These are phyloP conservation scores for Cinnamomum micranthum DNA, from an alignment of 164 flowering plant genomes.

Conservation along the genomic window DNA sequence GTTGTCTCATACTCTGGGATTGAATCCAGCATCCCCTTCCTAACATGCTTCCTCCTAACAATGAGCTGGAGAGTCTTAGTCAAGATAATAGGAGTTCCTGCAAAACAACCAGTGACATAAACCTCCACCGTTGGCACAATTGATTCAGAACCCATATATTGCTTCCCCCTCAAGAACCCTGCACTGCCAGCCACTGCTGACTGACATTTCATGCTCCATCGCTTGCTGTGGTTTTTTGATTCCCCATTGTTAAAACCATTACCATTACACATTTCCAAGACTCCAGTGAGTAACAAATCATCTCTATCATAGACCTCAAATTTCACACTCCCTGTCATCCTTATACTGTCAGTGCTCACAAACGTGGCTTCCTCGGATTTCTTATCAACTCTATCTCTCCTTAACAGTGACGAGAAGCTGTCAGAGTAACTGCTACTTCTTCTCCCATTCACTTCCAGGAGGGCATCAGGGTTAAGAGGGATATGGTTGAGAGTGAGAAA, in stretches of 20 bases:
- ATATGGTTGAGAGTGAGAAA: slow-evolving; percentile 64
- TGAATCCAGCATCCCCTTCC: slow-evolving; percentile 53
- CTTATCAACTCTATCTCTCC: slow-evolving; percentile 69
- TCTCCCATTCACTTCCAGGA: slow-evolving; percentile 70
- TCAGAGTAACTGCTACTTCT: slow-evolving; percentile 52
- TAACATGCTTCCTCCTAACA: slow-evolving; percentile 48
- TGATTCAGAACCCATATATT: slow-evolving; percentile 35
- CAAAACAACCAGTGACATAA: slow-evolving; percentile 70
- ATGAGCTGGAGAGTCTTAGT: slow-evolving; percentile 63
- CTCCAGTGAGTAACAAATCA: slow-evolving; percentile 64
- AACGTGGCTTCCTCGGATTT: slow-evolving; percentile 78
- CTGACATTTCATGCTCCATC: slow-evolving; percentile 71
- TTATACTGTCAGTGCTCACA: slow-evolving; percentile 72
- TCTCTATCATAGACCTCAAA: slow-evolving; percentile 70
- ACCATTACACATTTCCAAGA: slow-evolving; percentile 47
- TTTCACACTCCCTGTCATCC: slow-evolving; percentile 68
- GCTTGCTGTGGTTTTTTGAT: slow-evolving; percentile 28
- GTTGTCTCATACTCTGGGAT: slow-evolving; percentile 71
- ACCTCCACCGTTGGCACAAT: slow-evolving; percentile 65
- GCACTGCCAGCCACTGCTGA: slow-evolving; percentile 35
- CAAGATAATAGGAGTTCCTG: slow-evolving; percentile 70
- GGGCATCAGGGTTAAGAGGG: slow-evolving; percentile 61
- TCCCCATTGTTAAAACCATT: slow-evolving; percentile 41
- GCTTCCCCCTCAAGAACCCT: slow-evolving; percentile 61
- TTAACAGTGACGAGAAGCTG: slow-evolving; percentile 53